Base-by-base conservation (phyloP, 495 filamentous ascomycete species). In the Astrothelium subdiscretum region DNA sequence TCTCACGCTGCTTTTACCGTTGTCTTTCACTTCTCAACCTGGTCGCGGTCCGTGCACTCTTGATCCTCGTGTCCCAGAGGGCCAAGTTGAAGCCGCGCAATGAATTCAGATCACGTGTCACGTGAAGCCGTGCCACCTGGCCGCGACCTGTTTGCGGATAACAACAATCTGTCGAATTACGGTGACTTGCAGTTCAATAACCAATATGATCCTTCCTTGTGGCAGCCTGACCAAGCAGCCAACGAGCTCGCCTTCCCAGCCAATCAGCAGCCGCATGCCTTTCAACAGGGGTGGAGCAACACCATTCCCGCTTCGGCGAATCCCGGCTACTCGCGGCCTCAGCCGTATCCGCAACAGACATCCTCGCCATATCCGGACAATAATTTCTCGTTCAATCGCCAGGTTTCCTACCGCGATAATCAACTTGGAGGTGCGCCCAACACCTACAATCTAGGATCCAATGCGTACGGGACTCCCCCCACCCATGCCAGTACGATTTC, bases 401-500 rank as follows among this genome's bases (percentile, higher is more conserved):
- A 12, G 10, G 11, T 54, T 29, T 8, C 10, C 20, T 54, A n/a
- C 24, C 26, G 29, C 20, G 48, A 54, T 8, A 8, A 26, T 29
- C 48, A 29, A 5, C 48, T 54, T 20, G 48, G 48, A 54, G 11
- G 11, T 54, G 48, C 48, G 8, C 24, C 20, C 3, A 54, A 54
- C 15, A 15, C 22, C 20, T 54, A 54, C 48, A 26, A 54, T 24
- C 24, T 29, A 27, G 48, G 22, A 12, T 20, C 48, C 24, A 29
- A 24, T 29, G 5, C 6, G 20, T 66, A 63, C 31, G 31, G 22
- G 40, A 35, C 38, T 31, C 62, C 58, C 15, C 12, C 52, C 11
- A 51, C 48, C 6, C 58, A 62, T 24, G 11, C 60, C 11, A 66
- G 60, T n/a, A 75, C 73, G 1, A 69, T 75, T 22, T 64, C 73